A percentile compares a stretch with the other conserved stretches of the same genome.
phyloP scores from a whole-genome alignment of 1,139 yeast genomes.

The Kurtzmaniella quercitrusa region DNA sequence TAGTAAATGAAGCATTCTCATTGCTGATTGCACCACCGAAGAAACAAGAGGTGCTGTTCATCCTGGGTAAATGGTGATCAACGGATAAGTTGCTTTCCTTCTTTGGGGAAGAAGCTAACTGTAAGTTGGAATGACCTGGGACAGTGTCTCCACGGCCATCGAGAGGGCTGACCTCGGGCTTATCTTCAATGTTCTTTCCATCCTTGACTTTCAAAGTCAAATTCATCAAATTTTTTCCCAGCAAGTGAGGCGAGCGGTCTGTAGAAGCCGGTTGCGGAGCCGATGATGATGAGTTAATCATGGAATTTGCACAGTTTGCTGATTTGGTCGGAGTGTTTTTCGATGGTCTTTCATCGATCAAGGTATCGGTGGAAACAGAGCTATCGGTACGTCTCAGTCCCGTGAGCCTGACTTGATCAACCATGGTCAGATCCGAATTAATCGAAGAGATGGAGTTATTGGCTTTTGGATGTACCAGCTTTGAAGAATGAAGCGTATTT shows the following conservation, averaged over 20 bases:
- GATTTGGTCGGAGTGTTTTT: neutral
- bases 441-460: slow-evolving; percentile 18
- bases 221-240: slow-evolving; percentile 9
- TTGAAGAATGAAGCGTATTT: slow-evolving; percentile 1
- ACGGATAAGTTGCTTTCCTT: neutral
- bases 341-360: slow-evolving; percentile 18
- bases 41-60: too few relatives aligned
- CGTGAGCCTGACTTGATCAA: slow-evolving; percentile 9
- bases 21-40: too few relatives aligned
- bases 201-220: slow-evolving; percentile 8
- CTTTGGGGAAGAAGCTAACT: too few relatives aligned
- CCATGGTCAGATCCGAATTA: slow-evolving; percentile 18
- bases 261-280: too few relatives aligned
- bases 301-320: neutral
- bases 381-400: slow-evolving; percentile 11
- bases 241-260: neutral
- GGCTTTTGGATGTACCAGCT: slow-evolving; percentile 10
- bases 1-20: neutral
- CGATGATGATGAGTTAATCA: neutral
- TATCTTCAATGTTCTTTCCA: neutral
- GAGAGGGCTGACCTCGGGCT: neutral
- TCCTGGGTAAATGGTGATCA: neutral
- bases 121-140: neutral
- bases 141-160: neutral
- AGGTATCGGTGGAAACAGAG: slow-evolving; percentile 20